These are phyloP conservation scores for Podila epigama DNA, from an alignment of 192 early-diverging fungal species.

Conservation along the genomic window DNA sequence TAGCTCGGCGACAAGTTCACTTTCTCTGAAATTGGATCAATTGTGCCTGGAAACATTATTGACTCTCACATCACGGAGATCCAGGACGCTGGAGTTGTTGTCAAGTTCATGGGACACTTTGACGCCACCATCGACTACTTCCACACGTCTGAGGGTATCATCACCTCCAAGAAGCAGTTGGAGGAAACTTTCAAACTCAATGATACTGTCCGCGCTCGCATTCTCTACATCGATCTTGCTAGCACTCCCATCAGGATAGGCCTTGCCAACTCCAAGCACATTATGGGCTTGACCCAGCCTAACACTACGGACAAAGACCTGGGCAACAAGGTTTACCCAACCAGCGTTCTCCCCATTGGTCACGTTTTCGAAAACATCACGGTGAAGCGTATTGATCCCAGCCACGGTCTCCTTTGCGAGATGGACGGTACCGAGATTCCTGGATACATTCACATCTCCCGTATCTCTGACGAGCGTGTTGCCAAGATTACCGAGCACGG, in stretches of 20 bases:
- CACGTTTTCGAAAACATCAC: conserved; percentile 68
- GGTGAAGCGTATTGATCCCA: conserved; percentile 67
- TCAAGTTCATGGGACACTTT: conserved; percentile 87
- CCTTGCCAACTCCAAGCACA: conserved; percentile 64
- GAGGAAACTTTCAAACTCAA: conserved; percentile 66
- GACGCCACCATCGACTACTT: conserved; percentile 73
- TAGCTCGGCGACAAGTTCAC: conserved; percentile 49
- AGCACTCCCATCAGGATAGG: conserved; percentile 68
- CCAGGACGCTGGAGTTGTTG: conserved; percentile 68
- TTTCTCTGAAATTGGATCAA: conserved; percentile 73
- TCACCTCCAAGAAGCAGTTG: conserved; percentile 53
- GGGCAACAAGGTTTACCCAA: conserved; percentile 46
- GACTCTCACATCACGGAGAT: conserved; percentile 69
- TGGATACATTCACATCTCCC: conserved; percentile 73
- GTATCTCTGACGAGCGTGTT: conserved; percentile 72
- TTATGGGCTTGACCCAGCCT: conserved; percentile 54
- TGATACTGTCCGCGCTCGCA: conserved; percentile 69
- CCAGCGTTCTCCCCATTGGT: conserved; percentile 69
- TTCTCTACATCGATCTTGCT: conserved; percentile 76
- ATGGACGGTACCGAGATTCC: conserved; percentile 54
- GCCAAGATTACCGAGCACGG: conserved; percentile 61
- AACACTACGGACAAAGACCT: conserved; percentile 6
- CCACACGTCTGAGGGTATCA: conserved; percentile 55
- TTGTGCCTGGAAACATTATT: conserved; percentile 83
- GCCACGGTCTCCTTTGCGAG: conserved; percentile 69